phyloP scores from a whole-genome alignment of 2,329 filamentous ascomycete genomes.

The Ilyonectria robusta region DNA sequence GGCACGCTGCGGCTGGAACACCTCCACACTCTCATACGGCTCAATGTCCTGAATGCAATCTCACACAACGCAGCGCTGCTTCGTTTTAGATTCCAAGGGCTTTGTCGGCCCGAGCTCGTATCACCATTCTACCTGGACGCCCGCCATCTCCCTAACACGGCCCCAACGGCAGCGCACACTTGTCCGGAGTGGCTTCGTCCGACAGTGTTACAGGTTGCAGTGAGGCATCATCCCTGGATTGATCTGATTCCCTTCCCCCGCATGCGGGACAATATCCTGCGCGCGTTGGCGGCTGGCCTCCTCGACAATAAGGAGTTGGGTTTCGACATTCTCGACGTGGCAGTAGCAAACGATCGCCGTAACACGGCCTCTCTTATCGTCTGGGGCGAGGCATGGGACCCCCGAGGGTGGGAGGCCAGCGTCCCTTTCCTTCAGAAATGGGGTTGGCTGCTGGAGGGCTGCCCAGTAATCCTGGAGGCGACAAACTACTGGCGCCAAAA shows the following conservation, averaged over 20 bases:
- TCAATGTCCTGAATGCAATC: not conserved
- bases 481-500: not conserved
- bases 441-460: not conserved
- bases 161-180: not conserved
- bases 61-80: not conserved
- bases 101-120: slow-evolving; percentile 1
- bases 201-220: not conserved
- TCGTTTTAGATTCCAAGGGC: not conserved
- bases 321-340: slow-evolving; percentile 1
- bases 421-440: not conserved
- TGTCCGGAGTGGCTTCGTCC: not conserved
- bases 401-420: not conserved
- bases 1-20: not conserved
- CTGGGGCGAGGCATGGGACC: slow-evolving; percentile 2
- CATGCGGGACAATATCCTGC: slow-evolving; percentile 7
- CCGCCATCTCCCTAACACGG: not conserved
- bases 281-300: not conserved
- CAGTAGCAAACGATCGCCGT: not conserved
- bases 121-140: slow-evolving; percentile 1
- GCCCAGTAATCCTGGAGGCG: not conserved
- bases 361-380: slow-evolving; percentile 10
- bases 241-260: slow-evolving; percentile 7
- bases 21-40: not conserved
- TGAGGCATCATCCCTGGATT: slow-evolving; percentile 7
- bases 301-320: slow-evolving; percentile 3